phyloP scores from a whole-genome alignment of 2,329 filamentous ascomycete species.

The Fusarium tricinctum region DNA sequence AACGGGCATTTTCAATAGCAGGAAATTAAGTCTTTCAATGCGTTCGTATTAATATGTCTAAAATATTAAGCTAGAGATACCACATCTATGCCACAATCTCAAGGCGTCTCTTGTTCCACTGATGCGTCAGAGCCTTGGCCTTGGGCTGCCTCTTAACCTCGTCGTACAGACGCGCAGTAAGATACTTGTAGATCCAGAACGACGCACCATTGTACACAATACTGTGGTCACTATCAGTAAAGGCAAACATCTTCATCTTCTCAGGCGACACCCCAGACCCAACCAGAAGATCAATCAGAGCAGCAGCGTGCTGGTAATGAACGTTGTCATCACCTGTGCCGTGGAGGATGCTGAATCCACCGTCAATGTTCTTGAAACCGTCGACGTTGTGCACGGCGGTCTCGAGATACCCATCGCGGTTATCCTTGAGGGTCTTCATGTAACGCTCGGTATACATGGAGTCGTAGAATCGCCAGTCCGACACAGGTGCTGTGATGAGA shows the following conservation, averaged over 20 bases:
- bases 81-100: not conserved
- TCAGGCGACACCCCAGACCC: slow-evolving; percentile 69
- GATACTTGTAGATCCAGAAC: slow-evolving; percentile 72
- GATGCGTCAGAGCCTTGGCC: slow-evolving; percentile 49
- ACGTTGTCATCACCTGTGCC: slow-evolving; percentile 80
- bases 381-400: slow-evolving; percentile 69
- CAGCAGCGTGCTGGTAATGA: slow-evolving; percentile 76
- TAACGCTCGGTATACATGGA: slow-evolving; percentile 80
- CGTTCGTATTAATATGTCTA: not conserved
- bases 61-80: too few relatives aligned
- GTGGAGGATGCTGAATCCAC: slow-evolving; percentile 74
- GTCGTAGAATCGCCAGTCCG: slow-evolving; percentile 80
- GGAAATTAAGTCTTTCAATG: too few relatives aligned
- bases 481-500: slow-evolving; percentile 74
- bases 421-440: slow-evolving; percentile 73
- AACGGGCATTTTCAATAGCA: too few relatives aligned
- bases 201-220: slow-evolving; percentile 70
- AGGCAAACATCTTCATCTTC: slow-evolving; percentile 74
- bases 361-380: slow-evolving; percentile 74
- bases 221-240: slow-evolving; percentile 75
- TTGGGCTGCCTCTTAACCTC: slow-evolving; percentile 70
- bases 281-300: slow-evolving; percentile 72
- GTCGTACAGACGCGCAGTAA: slow-evolving; percentile 71
- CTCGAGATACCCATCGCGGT: slow-evolving; percentile 71
- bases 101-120: slow-evolving; percentile 52